Percentiles rank a stretch among this genome's conserved stretches.
Evolutionary conservation across 805 yeast genomes (phyloP).

Genomic region (Candida xyloterini): DNA sequence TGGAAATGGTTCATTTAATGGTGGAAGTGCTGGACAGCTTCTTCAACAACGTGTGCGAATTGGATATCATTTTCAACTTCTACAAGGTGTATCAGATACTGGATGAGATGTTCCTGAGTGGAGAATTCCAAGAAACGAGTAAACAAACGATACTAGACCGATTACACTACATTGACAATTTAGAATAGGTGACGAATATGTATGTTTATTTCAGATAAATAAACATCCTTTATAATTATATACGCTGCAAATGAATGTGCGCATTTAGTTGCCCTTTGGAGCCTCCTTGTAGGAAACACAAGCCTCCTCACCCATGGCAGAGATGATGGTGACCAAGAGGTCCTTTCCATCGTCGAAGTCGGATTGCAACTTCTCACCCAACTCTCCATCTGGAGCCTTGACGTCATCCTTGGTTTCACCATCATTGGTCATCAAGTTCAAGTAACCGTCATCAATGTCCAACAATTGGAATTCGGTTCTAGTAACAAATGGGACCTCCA

Average conservation of each 20-base stretch:
- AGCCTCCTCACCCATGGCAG: conserved; percentile 99
- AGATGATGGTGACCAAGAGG: conserved; percentile 90
- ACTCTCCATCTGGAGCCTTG: conserved; percentile 95
- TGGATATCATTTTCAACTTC: conserved; percentile 90
- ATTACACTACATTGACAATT: conserved; percentile 58
- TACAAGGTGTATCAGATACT: conserved; percentile 76
- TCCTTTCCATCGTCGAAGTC: conserved; percentile 99
- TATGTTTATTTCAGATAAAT: conserved; percentile 12
- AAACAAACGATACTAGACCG: conserved; percentile 64
- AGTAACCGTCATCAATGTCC: conserved; percentile 98
- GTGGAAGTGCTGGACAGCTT: conserved; percentile 86
- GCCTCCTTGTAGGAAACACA: conserved; percentile 98
- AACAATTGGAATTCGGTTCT: conserved; percentile 96
- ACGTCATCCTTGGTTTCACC: conserved; percentile 99
- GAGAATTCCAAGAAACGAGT: conserved; percentile 86
- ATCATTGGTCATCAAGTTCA: conserved; percentile 92
- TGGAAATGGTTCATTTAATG: conserved; percentile 82
- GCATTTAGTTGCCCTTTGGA: conserved; percentile 55
- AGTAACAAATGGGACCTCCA: conserved; percentile 97
- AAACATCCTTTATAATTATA: conserved; percentile 19
- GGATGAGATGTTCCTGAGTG: conserved; percentile 87
- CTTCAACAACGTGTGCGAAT: conserved; percentile 89
- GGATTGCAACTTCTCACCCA: conserved; percentile 88
- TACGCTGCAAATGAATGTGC: conserved; percentile 12
- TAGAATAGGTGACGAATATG: conserved; percentile 40